Percentiles rank a stretch among this genome's conserved stretches.
These are phyloP conservation scores for Glarea lozoyensis DNA, from an alignment of 495 filamentous ascomycete species.

Conservation along the genomic window DNA sequence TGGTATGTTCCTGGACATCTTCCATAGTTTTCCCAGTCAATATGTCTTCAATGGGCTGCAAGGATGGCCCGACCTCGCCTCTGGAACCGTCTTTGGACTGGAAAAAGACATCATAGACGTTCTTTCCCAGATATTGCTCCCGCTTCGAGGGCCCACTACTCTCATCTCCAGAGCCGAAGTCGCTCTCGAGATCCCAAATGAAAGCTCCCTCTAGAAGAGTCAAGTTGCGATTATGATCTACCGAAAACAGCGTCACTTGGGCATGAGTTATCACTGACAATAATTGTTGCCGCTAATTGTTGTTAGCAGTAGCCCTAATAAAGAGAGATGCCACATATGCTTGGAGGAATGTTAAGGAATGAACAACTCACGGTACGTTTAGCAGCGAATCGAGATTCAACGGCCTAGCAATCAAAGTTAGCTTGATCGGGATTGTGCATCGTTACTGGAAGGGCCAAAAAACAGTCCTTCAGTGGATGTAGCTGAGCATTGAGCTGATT, in stretches of 20 bases:
- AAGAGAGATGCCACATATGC: too few relatives aligned
- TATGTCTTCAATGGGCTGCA: conserved; percentile 46
- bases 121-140: conserved; percentile 40
- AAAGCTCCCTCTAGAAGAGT: conserved; percentile 55
- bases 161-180: conserved; percentile 16
- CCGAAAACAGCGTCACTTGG: conserved; percentile 57
- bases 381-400: conserved; percentile 50
- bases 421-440: too few relatives aligned
- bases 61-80: conserved; percentile 34
- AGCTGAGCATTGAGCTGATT: too few relatives aligned
- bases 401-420: too few relatives aligned
- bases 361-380: conserved; percentile 30
- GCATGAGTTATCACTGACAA: conserved; percentile 60
- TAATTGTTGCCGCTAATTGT: conserved; percentile 42
- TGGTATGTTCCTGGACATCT: conserved; percentile 36
- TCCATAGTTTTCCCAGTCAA: conserved; percentile 41
- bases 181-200: conserved; percentile 37
- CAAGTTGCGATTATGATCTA: conserved; percentile 45
- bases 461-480: too few relatives aligned
- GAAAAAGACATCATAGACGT: conserved; percentile 51
- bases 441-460: too few relatives aligned
- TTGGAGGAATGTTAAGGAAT: background rate
- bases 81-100: conserved; percentile 23
- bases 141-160: conserved; percentile 18
- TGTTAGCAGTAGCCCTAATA: too few relatives aligned